phyloP scores from a whole-genome alignment of 2,329 filamentous ascomycete species.

The Calonectria naviculata region DNA sequence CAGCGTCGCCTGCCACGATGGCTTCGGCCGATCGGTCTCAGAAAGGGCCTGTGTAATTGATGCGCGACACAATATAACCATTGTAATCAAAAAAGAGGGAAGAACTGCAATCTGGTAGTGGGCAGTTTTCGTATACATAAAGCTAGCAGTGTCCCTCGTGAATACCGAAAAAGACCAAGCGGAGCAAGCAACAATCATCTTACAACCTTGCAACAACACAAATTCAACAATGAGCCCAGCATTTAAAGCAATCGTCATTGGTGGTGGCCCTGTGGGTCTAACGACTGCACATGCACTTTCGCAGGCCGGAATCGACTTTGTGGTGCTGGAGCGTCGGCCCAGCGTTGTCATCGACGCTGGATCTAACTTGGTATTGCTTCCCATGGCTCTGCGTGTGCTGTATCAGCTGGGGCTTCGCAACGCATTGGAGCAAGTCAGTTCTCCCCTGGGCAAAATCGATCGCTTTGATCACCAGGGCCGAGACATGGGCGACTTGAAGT shows the following conservation, averaged over 20 bases:
- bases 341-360: conserved; percentile 42
- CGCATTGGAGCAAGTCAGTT: conserved; percentile 32
- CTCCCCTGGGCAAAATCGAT: conserved; percentile 32
- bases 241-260: neutral
- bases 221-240: neutral
- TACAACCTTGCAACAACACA: no score
- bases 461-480: conserved; percentile 41
- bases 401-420: conserved; percentile 46
- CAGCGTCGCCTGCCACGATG: no score
- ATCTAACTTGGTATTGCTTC: conserved; percentile 46
- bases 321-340: conserved; percentile 43
- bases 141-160: no score
- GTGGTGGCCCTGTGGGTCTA: neutral
- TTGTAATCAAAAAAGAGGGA: no score
- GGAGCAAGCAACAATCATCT: no score
- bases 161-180: no score
- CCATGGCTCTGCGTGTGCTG: conserved; percentile 42
- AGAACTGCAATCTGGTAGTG: no score
- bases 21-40: no score
- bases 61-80: no score
- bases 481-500: conserved; percentile 36
- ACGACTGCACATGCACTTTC: conserved; percentile 1
- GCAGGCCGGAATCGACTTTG: conserved; percentile 1
- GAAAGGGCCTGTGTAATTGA: no score
- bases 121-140: no score